Evolutionary conservation across 352 stramenopile genomes (phyloP), one percentile per base, ranked within the genome.

Genomic region (Pythium oligandrum): DNA sequence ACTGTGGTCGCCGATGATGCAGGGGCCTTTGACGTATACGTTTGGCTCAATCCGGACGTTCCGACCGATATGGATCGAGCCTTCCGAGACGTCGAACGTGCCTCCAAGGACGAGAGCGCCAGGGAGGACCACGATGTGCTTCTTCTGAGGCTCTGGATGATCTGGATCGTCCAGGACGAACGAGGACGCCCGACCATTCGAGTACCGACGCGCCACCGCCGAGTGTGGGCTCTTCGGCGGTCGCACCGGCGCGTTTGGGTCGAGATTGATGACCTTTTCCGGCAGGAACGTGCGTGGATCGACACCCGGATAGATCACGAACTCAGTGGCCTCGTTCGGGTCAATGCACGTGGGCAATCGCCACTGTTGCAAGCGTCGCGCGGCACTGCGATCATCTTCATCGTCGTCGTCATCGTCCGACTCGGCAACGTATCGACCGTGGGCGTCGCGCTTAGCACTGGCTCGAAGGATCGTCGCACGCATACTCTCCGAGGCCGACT

Each of bases 21-120:
- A 71, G 0, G 81, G 81, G n/a, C 80, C 80, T 56, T 88, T 88
- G 48, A 92, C 75, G 57, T 72, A 75, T 49, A 86, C 70, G 37
- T 84, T 74, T 1, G 79, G 71, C 43, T 92, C 78, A n/a, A 92
- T 70, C 4, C 75, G 67, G 35, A 77, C 76, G 48, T 83, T 70
- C 51, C 67, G 70, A 1, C 78, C 78, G 33, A 90, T 74, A 40
- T 72, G 69, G 33, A 92, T 83, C 6, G 79, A 88, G 2, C 82
- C 78, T 30, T 86, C 70, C 0, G 77, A 82, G 30, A 90, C 71
- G 45, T 90, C 79, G 40, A 92, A 83, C 30, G 70, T 76, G 1
- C 79, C 82, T 37, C 79, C 78, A 1, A 88, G 57, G 11, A 91
- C 61, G 26, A 76, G 46, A 0, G 74, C 66, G 4, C 64, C 74